Conservation (phyloP, 1,284 basidiomycete species). For the Ustilago bromivora region DNA sequence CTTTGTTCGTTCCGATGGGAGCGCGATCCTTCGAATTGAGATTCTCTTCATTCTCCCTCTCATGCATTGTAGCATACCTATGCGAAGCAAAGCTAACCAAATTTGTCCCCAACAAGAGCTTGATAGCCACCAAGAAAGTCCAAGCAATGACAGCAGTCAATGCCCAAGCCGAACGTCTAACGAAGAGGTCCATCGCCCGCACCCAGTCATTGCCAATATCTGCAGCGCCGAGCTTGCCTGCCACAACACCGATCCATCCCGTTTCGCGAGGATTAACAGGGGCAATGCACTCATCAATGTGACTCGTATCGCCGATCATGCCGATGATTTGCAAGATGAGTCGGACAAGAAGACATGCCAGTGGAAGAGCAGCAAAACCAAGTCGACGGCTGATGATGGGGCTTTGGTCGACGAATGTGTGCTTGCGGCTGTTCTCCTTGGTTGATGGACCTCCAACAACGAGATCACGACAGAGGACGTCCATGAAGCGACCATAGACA, state of each 20-base stretch:
- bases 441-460: slow-evolving; percentile 78
- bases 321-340: slow-evolving; percentile 82
- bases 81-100: slow-evolving; percentile 62
- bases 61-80: slow-evolving; percentile 60
- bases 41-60: slow-evolving; percentile 62
- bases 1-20: slow-evolving; percentile 64
- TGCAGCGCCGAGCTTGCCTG: slow-evolving; percentile 31
- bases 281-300: slow-evolving; percentile 69
- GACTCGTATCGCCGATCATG: slow-evolving; percentile 73
- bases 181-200: slow-evolving; percentile 35
- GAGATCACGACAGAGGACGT: slow-evolving; percentile 94
- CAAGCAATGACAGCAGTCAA: slow-evolving; percentile 54
- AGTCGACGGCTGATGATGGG: slow-evolving; percentile 92
- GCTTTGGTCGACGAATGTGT: slow-evolving; percentile 92
- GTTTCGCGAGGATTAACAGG: slow-evolving; percentile 31
- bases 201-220: slow-evolving; percentile 49
- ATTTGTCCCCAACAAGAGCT: slow-evolving; percentile 65
- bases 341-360: slow-evolving; percentile 90
- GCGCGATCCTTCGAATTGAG: slow-evolving; percentile 60
- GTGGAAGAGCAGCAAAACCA: slow-evolving; percentile 91
- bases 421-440: slow-evolving; percentile 71
- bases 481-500: slow-evolving; percentile 94
- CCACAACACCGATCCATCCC: slow-evolving; percentile 44
- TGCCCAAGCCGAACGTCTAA: slow-evolving; percentile 49
- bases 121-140: slow-evolving; percentile 63